Conservation (phyloP, 1,284 basidiomycete species). For the Boletus sp. region DNA sequence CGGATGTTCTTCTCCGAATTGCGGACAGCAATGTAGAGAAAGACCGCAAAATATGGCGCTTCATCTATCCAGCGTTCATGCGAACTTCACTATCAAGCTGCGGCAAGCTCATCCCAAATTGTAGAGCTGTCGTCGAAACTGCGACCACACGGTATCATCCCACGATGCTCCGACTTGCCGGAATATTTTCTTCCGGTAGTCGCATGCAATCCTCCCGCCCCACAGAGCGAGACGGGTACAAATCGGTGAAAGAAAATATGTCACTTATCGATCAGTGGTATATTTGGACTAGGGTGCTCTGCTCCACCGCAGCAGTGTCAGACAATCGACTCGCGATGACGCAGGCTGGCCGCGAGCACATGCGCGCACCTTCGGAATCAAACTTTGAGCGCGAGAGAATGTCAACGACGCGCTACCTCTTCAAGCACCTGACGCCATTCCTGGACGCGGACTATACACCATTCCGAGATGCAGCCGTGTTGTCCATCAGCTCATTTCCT, state of each 20-base stretch:
- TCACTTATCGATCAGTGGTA: constrained; percentile 82
- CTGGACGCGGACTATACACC: constrained; percentile 80
- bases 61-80: constrained; percentile 62
- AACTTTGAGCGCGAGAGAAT: constrained; percentile 73
- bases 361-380: constrained; percentile 67
- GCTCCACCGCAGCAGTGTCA: constrained; percentile 70
- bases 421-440: constrained; percentile 83
- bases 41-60: constrained; percentile 70
- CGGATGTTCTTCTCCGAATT: constrained; percentile 56
- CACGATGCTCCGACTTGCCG: constrained; percentile 63
- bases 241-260: constrained; percentile 59
- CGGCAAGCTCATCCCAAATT: constrained; percentile 42
- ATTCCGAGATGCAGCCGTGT: constrained; percentile 83
- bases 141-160: constrained; percentile 66
- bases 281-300: constrained; percentile 79
- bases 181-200: constrained; percentile 47
- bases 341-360: constrained; percentile 62
- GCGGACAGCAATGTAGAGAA: constrained; percentile 62
- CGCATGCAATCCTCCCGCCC: constrained; percentile 37
- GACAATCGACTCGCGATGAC: constrained; percentile 56
- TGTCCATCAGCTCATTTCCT: constrained; percentile 86
- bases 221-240: constrained; percentile 49
- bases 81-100: constrained; percentile 49
- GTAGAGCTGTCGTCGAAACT: constrained; percentile 63
- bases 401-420: constrained; percentile 76